Evolutionary conservation across 176 grass and related monocot genomes (phyloP).

Genomic region (Stipa capillata): DNA sequence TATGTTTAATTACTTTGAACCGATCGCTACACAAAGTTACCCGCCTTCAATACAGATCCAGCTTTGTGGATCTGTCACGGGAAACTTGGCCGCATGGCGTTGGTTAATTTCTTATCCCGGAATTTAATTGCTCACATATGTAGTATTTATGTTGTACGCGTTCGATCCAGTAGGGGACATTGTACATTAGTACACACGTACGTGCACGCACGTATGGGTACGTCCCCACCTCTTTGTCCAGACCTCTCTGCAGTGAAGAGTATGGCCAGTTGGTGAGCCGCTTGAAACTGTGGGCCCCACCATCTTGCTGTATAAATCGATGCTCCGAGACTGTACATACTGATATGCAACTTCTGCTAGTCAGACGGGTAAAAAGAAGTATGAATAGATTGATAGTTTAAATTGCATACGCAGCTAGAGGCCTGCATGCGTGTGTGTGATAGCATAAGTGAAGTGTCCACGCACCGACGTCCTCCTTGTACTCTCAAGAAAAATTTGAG

Average conservation of each 20-base stretch:
- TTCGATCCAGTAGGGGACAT: background rate
- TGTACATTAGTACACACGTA: background rate
- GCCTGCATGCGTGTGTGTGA: too few species aligned
- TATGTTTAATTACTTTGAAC: too few species aligned
- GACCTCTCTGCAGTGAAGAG: background rate
- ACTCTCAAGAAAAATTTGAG: too few species aligned
- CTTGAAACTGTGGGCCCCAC: background rate
- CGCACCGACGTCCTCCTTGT: too few species aligned
- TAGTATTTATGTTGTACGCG: background rate
- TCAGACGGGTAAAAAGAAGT: too few species aligned
- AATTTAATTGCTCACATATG: slow-evolving; percentile 16
- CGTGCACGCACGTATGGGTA: background rate
- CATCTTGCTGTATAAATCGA: too few species aligned
- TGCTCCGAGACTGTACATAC: too few species aligned
- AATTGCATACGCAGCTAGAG: too few species aligned
- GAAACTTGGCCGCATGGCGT: slow-evolving; percentile 13
- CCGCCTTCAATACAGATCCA: background rate
- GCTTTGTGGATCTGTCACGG: slow-evolving; percentile 29
- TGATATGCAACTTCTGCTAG: too few species aligned
- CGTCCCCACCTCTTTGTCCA: background rate
- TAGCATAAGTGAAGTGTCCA: too few species aligned
- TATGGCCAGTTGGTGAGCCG: background rate
- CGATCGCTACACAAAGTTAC: too few species aligned
- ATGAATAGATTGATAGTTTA: too few species aligned
- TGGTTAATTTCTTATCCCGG: background rate